Evolutionary conservation across 208 protist genomes (phyloP).

Genomic region (Leishmania mexicana): DNA sequence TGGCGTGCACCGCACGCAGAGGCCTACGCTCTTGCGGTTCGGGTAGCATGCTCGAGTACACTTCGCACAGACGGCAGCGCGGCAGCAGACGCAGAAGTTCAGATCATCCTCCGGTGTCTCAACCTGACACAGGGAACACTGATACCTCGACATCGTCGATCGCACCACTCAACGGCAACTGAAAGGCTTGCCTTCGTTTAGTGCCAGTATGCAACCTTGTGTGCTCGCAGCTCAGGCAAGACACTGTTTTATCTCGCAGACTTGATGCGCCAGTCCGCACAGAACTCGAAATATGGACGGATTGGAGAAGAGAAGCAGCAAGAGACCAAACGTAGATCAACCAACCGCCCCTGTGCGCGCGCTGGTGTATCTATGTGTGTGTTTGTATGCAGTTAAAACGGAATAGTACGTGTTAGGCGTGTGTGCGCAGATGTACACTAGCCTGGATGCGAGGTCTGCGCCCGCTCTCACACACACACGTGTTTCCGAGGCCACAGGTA

Average conservation of each 20-base stretch:
- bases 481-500: neutral
- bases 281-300: neutral
- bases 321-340: neutral
- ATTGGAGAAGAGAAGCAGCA: neutral
- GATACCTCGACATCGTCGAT: constrained; percentile 17
- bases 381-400: neutral
- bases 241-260: neutral
- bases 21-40: constrained; percentile 42
- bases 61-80: constrained; percentile 33
- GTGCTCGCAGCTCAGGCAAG: neutral
- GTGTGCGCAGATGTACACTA: neutral
- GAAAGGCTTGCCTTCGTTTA: neutral
- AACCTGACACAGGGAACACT: constrained; percentile 31
- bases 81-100: constrained; percentile 54
- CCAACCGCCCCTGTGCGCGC: neutral
- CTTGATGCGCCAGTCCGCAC: neutral
- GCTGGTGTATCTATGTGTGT: constrained; percentile 2
- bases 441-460: neutral
- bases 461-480: neutral
- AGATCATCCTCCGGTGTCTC: constrained; percentile 12
- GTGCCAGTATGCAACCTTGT: neutral
- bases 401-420: neutral
- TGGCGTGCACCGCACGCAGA: constrained; percentile 53
- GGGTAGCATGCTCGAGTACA: constrained; percentile 35
- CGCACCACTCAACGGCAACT: neutral